Evolutionary conservation across 306 rosid genomes (phyloP).

Genomic region (barrel medic (Medicago truncatula)): MtrunA17r5.0-ANR NC_053042.1:5473501-5474000

Average conservation of each 20-base stretch:
- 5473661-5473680: conserved; percentile 28
- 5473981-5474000: neutral
- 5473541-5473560: too few species aligned
- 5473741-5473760: conserved; percentile 9
- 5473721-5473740: neutral
- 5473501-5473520: too few species aligned
- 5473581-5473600: neutral
- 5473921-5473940: neutral
- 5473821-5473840: conserved; percentile 2
- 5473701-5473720: neutral
- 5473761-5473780: neutral
- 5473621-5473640: neutral
- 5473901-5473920: conserved; percentile 27
- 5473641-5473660: conserved; percentile 36
- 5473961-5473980: neutral
- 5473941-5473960: neutral
- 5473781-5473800: conserved; percentile 10
- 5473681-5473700: neutral
- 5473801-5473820: conserved; percentile 29
- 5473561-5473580: neutral
- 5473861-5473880: neutral
- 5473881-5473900: neutral
- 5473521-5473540: too few species aligned
- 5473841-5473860: neutral
- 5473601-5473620: neutral